These are phyloP conservation scores for Thecamonas trahens DNA, from an alignment of 78 protist species.

Conservation along the genomic window DNA sequence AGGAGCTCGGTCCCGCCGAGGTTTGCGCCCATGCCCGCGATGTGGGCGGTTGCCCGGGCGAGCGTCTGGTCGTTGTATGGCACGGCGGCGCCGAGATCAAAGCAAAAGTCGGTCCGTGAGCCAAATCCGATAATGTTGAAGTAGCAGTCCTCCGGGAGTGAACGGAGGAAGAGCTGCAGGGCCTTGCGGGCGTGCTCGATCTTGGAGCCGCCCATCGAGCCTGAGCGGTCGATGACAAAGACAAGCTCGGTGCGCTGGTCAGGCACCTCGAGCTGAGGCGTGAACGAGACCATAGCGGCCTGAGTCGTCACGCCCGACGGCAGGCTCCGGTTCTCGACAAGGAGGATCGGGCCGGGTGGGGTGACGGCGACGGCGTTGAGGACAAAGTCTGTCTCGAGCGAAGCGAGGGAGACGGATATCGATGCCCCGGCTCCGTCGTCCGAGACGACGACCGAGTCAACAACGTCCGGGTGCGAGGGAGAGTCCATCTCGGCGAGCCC, in stretches of 20 bases:
- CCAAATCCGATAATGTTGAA: constrained; percentile 67
- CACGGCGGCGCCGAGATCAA: background rate
- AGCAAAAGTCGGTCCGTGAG: background rate
- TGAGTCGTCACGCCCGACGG: too few relatives aligned
- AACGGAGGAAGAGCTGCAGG: constrained; percentile 32
- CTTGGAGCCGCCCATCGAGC: constrained; percentile 47
- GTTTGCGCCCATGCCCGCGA: constrained; percentile 17
- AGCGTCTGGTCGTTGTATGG: constrained; percentile 14
- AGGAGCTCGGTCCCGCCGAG: constrained; percentile 65
- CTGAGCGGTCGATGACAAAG: constrained; percentile 52
- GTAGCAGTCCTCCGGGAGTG: constrained; percentile 37
- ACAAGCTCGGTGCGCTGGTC: constrained; percentile 17
- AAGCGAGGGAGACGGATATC: too few relatives aligned
- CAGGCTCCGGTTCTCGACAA: too few relatives aligned
- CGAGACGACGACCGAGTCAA: too few relatives aligned
- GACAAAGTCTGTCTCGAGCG: too few relatives aligned
- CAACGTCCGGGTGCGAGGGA: too few relatives aligned
- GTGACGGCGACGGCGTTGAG: too few relatives aligned
- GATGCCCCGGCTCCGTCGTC: too few relatives aligned
- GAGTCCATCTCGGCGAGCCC: too few relatives aligned
- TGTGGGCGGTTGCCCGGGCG: constrained; percentile 20
- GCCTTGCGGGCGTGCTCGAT: constrained; percentile 21
- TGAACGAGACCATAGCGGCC: constrained; percentile 25
- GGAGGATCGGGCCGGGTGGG: too few relatives aligned
- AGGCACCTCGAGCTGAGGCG: constrained; percentile 16